phyloP scores from a whole-genome alignment of 495 filamentous ascomycete genomes.

The Aspergillus egyptiacus region DNA sequence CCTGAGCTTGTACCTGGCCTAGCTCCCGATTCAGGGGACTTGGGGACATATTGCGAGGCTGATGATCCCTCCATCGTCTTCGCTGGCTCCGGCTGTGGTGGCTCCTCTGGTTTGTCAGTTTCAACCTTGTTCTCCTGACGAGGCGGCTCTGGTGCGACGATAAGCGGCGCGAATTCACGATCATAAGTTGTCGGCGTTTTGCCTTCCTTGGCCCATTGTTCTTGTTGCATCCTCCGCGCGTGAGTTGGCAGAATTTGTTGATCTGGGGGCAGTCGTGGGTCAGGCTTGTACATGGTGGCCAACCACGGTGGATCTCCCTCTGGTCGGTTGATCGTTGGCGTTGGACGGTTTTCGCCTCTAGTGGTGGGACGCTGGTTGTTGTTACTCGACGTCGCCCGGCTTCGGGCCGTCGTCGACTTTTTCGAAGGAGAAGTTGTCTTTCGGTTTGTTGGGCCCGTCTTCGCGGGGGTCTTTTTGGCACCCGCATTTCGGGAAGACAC shows the following conservation, averaged over 20 bases:
- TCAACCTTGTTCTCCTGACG: slow-evolving; percentile 23
- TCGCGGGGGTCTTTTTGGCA: slow-evolving; percentile 27
- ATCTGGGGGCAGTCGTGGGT: slow-evolving; percentile 88
- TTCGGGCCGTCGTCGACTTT: slow-evolving; percentile 32
- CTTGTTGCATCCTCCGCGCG: slow-evolving; percentile 83
- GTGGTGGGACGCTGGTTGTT: slow-evolving; percentile 55
- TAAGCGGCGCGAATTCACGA: slow-evolving; percentile 72
- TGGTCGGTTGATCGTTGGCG: slow-evolving; percentile 62
- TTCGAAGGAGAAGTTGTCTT: slow-evolving; percentile 40
- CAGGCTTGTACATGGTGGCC: slow-evolving; percentile 89
- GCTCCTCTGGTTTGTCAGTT: slow-evolving; percentile 28
- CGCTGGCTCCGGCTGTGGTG: slow-evolving; percentile 11
- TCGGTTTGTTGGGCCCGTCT: slow-evolving; percentile 36
- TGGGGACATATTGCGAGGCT: slow-evolving; percentile 17
- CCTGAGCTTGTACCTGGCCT: slow-evolving; percentile 36
- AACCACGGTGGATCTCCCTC: slow-evolving; percentile 97
- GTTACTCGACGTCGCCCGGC: slow-evolving; percentile 36
- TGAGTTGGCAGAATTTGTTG: slow-evolving; percentile 94
- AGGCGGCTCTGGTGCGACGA: slow-evolving; percentile 44
- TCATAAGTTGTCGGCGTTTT: slow-evolving; percentile 77
- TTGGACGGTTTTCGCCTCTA: slow-evolving; percentile 51
- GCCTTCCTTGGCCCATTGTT: slow-evolving; percentile 90
- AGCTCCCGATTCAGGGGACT: slow-evolving; percentile 29
- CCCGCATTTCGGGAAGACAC: slow-evolving; percentile 12
- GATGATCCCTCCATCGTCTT: slow-evolving; percentile 8